Base-by-base conservation (phyloP, 1,139 yeast genomes). In the Protomyces gravidus region DNA sequence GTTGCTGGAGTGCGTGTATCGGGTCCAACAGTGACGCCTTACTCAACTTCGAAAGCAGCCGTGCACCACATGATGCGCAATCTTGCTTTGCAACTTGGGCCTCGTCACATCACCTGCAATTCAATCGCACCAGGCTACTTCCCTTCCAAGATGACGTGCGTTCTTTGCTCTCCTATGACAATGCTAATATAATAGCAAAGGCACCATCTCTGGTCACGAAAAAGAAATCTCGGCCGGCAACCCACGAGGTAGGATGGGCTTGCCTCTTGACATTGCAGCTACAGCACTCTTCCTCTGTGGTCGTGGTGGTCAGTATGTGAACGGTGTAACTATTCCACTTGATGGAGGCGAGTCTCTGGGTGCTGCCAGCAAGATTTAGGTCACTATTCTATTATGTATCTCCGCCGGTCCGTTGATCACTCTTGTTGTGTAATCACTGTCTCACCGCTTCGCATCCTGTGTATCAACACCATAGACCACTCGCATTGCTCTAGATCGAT, bases 41-140 rank as follows among this genome's bases (percentile, higher is more conserved):
- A 86, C 72, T 70, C 79, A 61, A 87, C 90, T 4, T 85, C 90
- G 55, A 86, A 86, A 71, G 88, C 90, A 1, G 92, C 88, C 55
- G 85, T 85, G 7, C 79, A 83, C 61, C 92, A 86, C 70, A 69
- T 86, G 70, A 85, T 85, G 48, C 83, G 81, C 72, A 74, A 79
- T 64, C 76, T 85, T 68, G 85, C 89, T 0, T 89, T 87, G 11
- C 83, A 81, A 66, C 76, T 85, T 67, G 89, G 86, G 1, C 85
- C 84, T n/a, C 73, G 78, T 59, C 80, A 84, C 70, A 80, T 84
- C 67, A 83, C 81, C 50, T 88, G 84, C 65, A 85, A 85, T 71
- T 75, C 82, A 3, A 72, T 86, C 65, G 89, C 89, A 5, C 92
- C 92, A 36, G 94, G 94, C 0, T 85, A 83, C 71, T 83, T 86